Conservation (phyloP, 805 yeast species). For the Saccharomyces paradoxus region DNA sequence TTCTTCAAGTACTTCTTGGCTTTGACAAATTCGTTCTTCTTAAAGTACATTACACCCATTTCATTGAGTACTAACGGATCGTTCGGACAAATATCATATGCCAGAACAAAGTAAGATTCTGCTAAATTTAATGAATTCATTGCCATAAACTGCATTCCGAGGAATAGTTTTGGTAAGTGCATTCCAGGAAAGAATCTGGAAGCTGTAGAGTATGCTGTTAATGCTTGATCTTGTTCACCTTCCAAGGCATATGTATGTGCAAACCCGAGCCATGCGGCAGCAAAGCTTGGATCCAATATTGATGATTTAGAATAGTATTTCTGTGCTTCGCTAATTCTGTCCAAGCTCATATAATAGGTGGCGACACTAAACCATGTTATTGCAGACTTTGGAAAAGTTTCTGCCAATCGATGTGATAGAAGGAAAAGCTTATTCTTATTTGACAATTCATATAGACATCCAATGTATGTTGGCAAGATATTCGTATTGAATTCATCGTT, state of each 20-base stretch:
- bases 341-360: slow-evolving; percentile 71
- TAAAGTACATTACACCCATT: slow-evolving; percentile 84
- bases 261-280: slow-evolving; percentile 96
- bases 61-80: slow-evolving; percentile 90
- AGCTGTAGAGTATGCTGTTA: slow-evolving; percentile 93
- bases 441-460: slow-evolving; percentile 78
- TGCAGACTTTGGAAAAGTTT: slow-evolving; percentile 69
- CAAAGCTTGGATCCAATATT: slow-evolving; percentile 77
- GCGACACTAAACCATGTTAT: slow-evolving; percentile 92
- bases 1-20: slow-evolving; percentile 66
- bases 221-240: slow-evolving; percentile 98
- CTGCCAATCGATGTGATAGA: slow-evolving; percentile 78
- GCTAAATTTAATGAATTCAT: slow-evolving; percentile 78
- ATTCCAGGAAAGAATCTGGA: slow-evolving; percentile 85
- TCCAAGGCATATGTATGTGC: slow-evolving; percentile 97
- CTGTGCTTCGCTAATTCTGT: slow-evolving; percentile 73
- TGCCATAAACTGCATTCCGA: slow-evolving; percentile 94
- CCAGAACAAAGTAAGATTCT: slow-evolving; percentile 71
- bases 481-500: slow-evolving; percentile 66
- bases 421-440: slow-evolving; percentile 74
- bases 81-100: slow-evolving; percentile 67
- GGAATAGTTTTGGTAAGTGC: slow-evolving; percentile 78
- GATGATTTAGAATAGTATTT: slow-evolving; percentile 85
- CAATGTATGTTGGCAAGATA: slow-evolving; percentile 67
- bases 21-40: slow-evolving; percentile 53